Base-by-base conservation (phyloP, 1,139 yeast species). In the Lodderomyces orthopsilosis region DNA sequence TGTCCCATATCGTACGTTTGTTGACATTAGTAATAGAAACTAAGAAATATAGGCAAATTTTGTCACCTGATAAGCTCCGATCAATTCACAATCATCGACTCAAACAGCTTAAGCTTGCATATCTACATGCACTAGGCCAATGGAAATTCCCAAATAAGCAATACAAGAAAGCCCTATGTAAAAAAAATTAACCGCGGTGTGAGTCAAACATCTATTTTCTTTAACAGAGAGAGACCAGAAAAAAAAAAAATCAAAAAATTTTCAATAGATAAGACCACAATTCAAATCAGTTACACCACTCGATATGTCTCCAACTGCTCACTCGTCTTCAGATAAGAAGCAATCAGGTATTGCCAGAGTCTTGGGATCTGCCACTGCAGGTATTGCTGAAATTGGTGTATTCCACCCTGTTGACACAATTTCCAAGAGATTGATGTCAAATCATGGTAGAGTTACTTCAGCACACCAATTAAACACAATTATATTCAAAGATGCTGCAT, bases 351-450 rank as follows among this genome's bases (percentile, higher is more conserved):
- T 75, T 43, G 96, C 99, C 58, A 83, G 98, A 66, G 84, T 94
- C 40, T 75, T 91, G 45, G 99, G 99, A 38, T 91, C 98, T 24
- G 98, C 98, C 21, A 79, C 96, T 28, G 98, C 99, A 30, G 99
- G 98, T 56, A 88, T 93, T 61, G 81, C 95, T 60, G 99, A 93
- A 68, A 85, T 93, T 57, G 95, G 87, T 48, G 95, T 94, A 34
- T 93, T 93, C 81, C 99, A 93, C 68, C 99, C 99, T 19, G 98
- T 93, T 37, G 99, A 93, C 70, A 93, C 99, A 45, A 87, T 91
- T 59, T 91, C 98, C 55, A 93, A 93, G 75, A 85, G 99, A 71
- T 79, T 93, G 64, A 93, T 93, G 99, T 85, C 96, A 46, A 93
- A 93, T 74, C 88, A 85, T 54, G 85, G 95, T 43, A 83, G 65